Conservation (phyloP, 2,329 filamentous ascomycete species). For the Xylariaceae sp. region DNA sequence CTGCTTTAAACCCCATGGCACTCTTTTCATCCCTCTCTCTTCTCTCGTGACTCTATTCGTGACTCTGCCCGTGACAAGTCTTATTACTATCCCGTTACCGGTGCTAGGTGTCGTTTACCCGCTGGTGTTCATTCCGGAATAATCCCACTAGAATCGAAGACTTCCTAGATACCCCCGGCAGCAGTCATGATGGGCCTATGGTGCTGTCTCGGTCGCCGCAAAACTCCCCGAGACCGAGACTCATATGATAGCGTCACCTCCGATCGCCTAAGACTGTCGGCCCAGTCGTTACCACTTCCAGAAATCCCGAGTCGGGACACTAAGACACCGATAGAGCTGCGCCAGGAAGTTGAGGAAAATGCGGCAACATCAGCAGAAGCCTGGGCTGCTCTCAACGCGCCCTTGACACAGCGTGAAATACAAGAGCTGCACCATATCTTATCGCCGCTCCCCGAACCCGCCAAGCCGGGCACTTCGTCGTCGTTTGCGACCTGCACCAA, state of each 20-base stretch:
- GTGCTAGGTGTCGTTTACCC: neutral
- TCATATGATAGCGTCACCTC: neutral
- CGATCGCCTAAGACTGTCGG: neutral
- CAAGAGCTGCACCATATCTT: constrained; percentile 18
- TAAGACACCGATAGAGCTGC: constrained; percentile 13
- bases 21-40: neutral
- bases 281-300: neutral
- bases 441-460: constrained; percentile 6
- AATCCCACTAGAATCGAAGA: neutral
- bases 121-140: neutral
- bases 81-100: neutral
- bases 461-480: constrained; percentile 8
- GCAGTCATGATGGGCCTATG: constrained; percentile 10
- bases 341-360: constrained; percentile 17
- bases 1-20: neutral
- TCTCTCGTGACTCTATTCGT: neutral
- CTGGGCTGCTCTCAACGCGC: constrained; percentile 13
- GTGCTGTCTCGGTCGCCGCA: constrained; percentile 13
- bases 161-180: neutral
- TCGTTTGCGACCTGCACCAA: neutral
- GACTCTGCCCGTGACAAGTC: neutral
- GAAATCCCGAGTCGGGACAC: constrained; percentile 3
- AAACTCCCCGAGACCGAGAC: neutral
- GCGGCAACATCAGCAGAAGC: constrained; percentile 16
- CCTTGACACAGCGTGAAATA: constrained; percentile 18